Evolutionary conservation across 2,329 filamentous ascomycete genomes (phyloP).

Genomic region (Dactylonectria macrodidyma): DNA sequence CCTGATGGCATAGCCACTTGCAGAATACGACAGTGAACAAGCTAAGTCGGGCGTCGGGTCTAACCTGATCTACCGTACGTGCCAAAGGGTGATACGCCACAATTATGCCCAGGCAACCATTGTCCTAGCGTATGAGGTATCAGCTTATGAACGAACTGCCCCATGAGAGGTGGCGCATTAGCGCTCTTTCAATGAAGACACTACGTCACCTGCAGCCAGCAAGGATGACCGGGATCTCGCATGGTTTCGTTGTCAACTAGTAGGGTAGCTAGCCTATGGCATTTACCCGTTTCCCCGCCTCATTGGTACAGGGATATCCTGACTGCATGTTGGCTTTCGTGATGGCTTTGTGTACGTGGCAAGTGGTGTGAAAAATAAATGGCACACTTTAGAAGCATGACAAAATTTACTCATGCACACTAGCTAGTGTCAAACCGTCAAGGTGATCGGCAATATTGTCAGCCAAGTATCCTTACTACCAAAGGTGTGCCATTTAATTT

Average conservation of each 20-base stretch:
- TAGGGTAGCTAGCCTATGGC: not conserved
- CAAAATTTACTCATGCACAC: too few species aligned
- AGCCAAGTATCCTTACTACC: too few species aligned
- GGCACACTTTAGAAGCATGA: too few species aligned
- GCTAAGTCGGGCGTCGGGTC: not conserved
- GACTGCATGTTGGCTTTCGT: not conserved
- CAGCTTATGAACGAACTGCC: not conserved
- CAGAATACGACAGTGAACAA: not conserved
- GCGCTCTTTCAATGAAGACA: not conserved
- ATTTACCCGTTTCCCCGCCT: not conserved
- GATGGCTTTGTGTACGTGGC: not conserved
- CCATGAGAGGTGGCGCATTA: not conserved
- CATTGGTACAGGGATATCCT: not conserved
- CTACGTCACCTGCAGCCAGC: not conserved
- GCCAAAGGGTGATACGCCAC: not conserved
- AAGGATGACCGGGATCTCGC: not conserved
- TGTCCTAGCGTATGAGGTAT: not conserved
- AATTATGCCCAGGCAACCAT: constrained; percentile 1
- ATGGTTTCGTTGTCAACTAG: not conserved
- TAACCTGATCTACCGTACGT: not conserved
- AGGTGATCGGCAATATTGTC: too few species aligned
- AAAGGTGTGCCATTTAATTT: too few species aligned
- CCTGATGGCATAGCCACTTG: not conserved
- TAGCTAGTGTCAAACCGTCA: too few species aligned
- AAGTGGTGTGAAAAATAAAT: too few species aligned